A percentile compares a stretch with the other conserved stretches of the same genome.
These are phyloP conservation scores for Microdochium bolleyi DNA, from an alignment of 2,329 filamentous ascomycete genomes.

Conservation along the genomic window DNA sequence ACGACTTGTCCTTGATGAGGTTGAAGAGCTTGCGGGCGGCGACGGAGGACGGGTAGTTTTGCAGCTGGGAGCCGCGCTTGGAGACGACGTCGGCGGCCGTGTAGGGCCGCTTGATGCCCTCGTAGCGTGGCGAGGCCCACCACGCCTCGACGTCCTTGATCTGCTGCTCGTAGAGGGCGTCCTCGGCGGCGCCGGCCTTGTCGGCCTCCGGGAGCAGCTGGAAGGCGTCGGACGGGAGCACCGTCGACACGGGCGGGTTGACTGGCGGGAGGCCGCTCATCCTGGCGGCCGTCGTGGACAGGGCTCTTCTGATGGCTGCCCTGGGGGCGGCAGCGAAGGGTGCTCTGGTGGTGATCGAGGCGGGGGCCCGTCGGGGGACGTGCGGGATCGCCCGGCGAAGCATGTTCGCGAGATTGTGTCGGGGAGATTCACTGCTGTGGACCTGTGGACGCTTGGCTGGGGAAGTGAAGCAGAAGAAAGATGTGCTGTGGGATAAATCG, in stretches of 20 bases:
- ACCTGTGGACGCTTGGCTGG: conserved; percentile 1
- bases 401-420: conserved; percentile 12
- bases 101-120: conserved; percentile 88
- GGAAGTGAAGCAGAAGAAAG: too few relatives aligned
- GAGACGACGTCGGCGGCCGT: conserved; percentile 84
- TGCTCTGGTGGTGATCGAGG: conserved; percentile 1
- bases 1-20: conserved; percentile 68
- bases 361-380: conserved; percentile 13
- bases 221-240: conserved; percentile 67
- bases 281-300: conserved; percentile 31
- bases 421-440: background rate
- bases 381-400: conserved; percentile 16
- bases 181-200: conserved; percentile 75
- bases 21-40: conserved; percentile 96
- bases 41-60: conserved; percentile 83
- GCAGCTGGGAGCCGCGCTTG: conserved; percentile 81
- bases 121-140: conserved; percentile 81
- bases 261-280: conserved; percentile 48
- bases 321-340: conserved; percentile 13
- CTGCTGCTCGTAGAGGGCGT: conserved; percentile 77
- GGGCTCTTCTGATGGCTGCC: conserved; percentile 15
- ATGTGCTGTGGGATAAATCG: too few relatives aligned
- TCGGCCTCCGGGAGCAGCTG: conserved; percentile 72
- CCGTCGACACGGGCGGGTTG: conserved; percentile 51
- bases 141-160: conserved; percentile 79